These are phyloP conservation scores for Venturia oleaginea DNA, from an alignment of 2,329 filamentous ascomycete species.

Conservation along the genomic window DNA sequence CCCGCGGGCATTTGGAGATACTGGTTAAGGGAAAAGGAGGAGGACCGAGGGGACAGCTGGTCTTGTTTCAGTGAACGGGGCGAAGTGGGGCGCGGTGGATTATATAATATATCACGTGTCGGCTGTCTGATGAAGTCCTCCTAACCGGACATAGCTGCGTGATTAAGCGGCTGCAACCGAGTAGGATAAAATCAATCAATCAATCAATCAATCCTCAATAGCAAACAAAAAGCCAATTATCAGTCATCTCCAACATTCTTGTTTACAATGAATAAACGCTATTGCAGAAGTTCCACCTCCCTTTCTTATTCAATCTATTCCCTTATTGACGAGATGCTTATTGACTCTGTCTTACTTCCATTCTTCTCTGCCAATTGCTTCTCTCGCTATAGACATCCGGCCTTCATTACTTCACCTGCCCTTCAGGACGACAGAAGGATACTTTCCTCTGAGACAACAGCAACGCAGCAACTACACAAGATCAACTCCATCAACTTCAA, in stretches of 20 bases:
- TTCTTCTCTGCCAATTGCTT: background rate
- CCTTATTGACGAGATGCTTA: conserved; percentile 2
- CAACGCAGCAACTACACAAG: background rate
- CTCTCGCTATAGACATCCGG: background rate
- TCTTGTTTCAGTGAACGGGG: too few relatives aligned
- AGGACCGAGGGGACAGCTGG: too few relatives aligned
- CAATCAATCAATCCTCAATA: too few relatives aligned
- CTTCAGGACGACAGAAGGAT: background rate
- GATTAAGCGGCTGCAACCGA: too few relatives aligned
- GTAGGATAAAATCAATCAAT: too few relatives aligned
- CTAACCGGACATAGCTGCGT: too few relatives aligned
- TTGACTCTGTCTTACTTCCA: background rate
- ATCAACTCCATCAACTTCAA: background rate
- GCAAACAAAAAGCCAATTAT: background rate
- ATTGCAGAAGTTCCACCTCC: background rate
- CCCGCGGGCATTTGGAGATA: too few relatives aligned
- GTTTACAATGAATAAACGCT: background rate
- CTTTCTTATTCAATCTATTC: background rate
- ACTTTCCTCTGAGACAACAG: background rate
- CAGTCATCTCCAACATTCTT: background rate
- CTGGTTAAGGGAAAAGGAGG: too few relatives aligned
- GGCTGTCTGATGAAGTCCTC: too few relatives aligned
- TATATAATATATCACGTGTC: too few relatives aligned
- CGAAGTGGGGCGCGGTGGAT: too few relatives aligned
- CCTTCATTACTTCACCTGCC: background rate